These are phyloP conservation scores for Colletotrichum sp. DNA, from an alignment of 2,329 filamentous ascomycete species.

Conservation along the genomic window DNA sequence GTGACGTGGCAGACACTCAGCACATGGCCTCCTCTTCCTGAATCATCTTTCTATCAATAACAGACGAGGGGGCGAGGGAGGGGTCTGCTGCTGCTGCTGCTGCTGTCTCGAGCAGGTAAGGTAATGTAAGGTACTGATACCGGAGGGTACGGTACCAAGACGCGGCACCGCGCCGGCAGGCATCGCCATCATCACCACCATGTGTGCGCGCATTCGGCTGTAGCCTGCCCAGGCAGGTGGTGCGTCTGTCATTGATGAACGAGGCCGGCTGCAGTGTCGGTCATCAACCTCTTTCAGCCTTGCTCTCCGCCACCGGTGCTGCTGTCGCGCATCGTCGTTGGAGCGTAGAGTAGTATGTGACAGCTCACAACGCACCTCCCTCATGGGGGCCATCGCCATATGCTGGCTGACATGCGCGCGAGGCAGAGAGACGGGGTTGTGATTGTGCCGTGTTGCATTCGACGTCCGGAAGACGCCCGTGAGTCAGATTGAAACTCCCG, in stretches of 20 bases:
- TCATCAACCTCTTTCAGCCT: background rate
- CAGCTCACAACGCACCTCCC: constrained; percentile 7
- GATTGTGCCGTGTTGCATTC: background rate
- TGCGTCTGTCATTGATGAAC: background rate
- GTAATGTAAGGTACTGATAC: constrained; percentile 1
- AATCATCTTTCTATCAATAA: background rate
- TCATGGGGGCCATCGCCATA: background rate
- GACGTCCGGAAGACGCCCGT: background rate
- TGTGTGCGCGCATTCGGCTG: background rate
- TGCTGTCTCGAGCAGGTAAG: background rate
- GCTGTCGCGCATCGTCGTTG: background rate
- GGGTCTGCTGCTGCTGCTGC: background rate
- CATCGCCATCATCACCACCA: background rate
- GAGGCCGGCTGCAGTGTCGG: background rate
- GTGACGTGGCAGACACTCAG: constrained; percentile 15
- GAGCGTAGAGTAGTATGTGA: constrained; percentile 2
- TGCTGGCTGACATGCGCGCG: constrained; percentile 13
- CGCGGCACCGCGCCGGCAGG: background rate
- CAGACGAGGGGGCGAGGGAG: background rate
- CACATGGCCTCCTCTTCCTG: background rate
- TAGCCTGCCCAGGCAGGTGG: background rate
- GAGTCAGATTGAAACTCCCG: background rate
- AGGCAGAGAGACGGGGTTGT: background rate
- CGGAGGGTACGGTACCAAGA: background rate
- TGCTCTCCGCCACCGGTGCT: background rate